Percentiles rank a stretch among this genome's conserved stretches.
phyloP scores from a whole-genome alignment of 2,329 filamentous ascomycete species.

The Neopestalotiopsis clavispora region DNA sequence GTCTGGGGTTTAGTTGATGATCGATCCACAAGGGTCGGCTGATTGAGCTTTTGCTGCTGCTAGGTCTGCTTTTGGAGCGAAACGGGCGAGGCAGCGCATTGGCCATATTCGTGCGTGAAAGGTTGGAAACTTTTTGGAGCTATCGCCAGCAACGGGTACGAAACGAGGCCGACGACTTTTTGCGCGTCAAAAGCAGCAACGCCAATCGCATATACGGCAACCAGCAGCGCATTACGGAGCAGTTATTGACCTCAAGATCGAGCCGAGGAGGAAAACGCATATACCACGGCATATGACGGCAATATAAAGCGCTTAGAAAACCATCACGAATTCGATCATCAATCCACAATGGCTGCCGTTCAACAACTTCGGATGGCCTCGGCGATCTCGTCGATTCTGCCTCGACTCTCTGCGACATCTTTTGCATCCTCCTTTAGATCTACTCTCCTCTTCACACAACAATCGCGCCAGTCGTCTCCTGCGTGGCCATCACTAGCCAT shows the following conservation, averaged over 20 bases:
- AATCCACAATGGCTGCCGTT: slow-evolving; percentile 49
- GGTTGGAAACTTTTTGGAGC: slow-evolving; percentile 23
- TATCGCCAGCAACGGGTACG: slow-evolving; percentile 9
- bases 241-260: not conserved
- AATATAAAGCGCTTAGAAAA: not conserved
- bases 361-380: slow-evolving; percentile 44
- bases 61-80: not conserved
- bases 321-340: not conserved
- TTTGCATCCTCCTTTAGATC: slow-evolving; percentile 48
- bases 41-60: slow-evolving; percentile 8
- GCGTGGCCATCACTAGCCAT: slow-evolving; percentile 60
- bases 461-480: slow-evolving; percentile 41
- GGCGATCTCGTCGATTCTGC: slow-evolving; percentile 56
- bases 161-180: slow-evolving; percentile 11
- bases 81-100: not conserved
- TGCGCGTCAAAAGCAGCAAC: not conserved
- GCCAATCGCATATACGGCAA: not conserved
- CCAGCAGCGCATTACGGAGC: not conserved
- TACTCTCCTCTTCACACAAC: slow-evolving; percentile 48
- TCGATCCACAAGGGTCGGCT: slow-evolving; percentile 4
- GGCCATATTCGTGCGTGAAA: not conserved
- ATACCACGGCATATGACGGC: not conserved
- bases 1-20: slow-evolving; percentile 22
- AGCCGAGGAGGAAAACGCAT: not conserved
- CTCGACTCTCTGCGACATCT: slow-evolving; percentile 52